Conservation (phyloP, 2,329 filamentous ascomycete species). For the Fusarium xylarioides region DNA sequence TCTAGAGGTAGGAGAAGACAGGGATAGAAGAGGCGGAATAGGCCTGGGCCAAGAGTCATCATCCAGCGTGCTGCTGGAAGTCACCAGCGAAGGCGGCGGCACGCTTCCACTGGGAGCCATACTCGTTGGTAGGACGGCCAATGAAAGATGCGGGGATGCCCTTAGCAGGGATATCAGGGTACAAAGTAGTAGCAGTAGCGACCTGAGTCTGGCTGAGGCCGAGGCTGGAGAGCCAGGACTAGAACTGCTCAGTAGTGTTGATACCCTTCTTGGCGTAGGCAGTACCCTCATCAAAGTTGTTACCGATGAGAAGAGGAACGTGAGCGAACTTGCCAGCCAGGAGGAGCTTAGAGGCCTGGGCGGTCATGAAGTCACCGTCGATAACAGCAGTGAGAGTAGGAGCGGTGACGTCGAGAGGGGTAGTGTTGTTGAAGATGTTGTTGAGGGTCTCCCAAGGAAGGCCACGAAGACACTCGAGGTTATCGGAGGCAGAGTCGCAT, state of each 20-base stretch:
- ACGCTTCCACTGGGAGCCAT: conserved; percentile 63
- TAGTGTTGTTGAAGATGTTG: conserved; percentile 42
- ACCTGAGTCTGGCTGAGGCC: conserved; percentile 42
- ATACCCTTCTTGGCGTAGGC: conserved; percentile 63
- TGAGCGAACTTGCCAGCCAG: conserved; percentile 67
- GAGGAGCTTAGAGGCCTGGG: conserved; percentile 60
- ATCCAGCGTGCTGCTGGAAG: conserved; percentile 62
- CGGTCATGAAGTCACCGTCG: conserved; percentile 55
- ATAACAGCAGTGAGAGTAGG: conserved; percentile 34
- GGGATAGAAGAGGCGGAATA: conserved; percentile 57
- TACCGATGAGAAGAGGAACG: conserved; percentile 69
- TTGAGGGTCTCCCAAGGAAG: conserved; percentile 46
- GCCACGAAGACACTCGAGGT: conserved; percentile 45
- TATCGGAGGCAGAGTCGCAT: conserved; percentile 35
- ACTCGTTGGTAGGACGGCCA: conserved; percentile 42
- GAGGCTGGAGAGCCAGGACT: conserved; percentile 30
- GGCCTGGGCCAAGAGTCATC: conserved; percentile 61
- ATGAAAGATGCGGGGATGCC: conserved; percentile 57
- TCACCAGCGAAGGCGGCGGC: conserved; percentile 64
- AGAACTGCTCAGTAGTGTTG: conserved; percentile 63
- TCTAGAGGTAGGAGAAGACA: conserved; percentile 63
- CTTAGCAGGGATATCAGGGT: conserved; percentile 59
- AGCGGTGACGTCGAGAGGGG: conserved; percentile 15
- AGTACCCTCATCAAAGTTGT: conserved; percentile 72
- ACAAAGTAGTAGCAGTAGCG: conserved; percentile 49